Evolutionary conservation across 345 rosid genomes (phyloP), one percentile per base, ranked within the genome.

Genomic region (Ceriops zippeliana): DNA sequence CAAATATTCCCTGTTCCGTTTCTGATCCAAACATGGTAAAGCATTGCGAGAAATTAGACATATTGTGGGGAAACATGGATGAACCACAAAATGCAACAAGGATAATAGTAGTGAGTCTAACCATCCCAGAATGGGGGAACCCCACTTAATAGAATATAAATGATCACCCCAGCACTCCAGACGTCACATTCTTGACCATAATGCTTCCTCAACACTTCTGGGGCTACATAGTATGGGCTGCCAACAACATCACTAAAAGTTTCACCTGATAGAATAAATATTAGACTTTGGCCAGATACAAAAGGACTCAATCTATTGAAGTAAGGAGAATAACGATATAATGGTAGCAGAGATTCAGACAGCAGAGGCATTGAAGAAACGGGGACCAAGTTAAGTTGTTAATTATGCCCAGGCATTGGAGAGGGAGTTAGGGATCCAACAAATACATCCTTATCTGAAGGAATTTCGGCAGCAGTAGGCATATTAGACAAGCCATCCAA

Each of bases 51-150:
- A 58, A 11, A 70, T 79, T 58, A 75, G 62, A 75, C 35, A 49
- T 21, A 38, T 69, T 68, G 35, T 68, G 47, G 17, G 19, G 27
- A 67, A 69, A 35, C 71, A 73, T 61, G 59, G 19, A 52, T 17
- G 63, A 70, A 30, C 60, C 46, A 37, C 15, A 53, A 54, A 67
- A 61, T 63, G 30, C 7, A 52, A 61, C 49, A 26, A 61, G 38
- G 31, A 65, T 35, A 59, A 22, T 31, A n/a, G 57, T 8, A 28
- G 57, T 22, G 52, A 9, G 15, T 66, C 82, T 82, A 69, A 93
- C 98, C 99, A 74, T 89, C 99, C 99, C 99, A 95, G 73, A 95
- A 95, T 34, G 97, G 99, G 62, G 97, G 99, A 1, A 95, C 99
- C 2, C 99, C 99, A 60, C 96, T 76, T 30, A 95, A 79, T 64